Percentiles rank a stretch among this genome's conserved stretches.
phyloP scores from a whole-genome alignment of 148 eudicot species.

The Dianthus caryophyllus region DNA sequence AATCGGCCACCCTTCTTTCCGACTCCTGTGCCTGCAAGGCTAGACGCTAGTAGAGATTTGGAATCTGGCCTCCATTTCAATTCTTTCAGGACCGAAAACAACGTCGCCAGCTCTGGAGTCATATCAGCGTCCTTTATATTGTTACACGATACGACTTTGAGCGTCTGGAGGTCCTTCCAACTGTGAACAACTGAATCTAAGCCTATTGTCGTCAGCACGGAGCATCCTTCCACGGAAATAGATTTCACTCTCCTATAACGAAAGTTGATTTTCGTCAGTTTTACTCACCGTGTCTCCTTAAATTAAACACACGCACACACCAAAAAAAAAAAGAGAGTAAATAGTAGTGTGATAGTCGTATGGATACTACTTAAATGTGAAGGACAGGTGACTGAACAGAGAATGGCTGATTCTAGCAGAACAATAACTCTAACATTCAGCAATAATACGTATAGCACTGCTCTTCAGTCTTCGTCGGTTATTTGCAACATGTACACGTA shows the following conservation, averaged over 20 bases:
- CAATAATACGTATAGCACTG: background rate
- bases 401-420: background rate
- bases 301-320: too few species aligned
- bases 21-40: conserved; percentile 75
- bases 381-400: background rate
- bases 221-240: conserved; percentile 83
- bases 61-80: conserved; percentile 95
- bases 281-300: too few species aligned
- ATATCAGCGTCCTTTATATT: conserved; percentile 72
- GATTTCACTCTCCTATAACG: conserved; percentile 57
- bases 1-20: conserved; percentile 84
- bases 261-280: conserved; percentile 10
- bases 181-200: conserved; percentile 71
- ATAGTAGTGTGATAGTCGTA: background rate
- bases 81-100: conserved; percentile 78
- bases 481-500: background rate
- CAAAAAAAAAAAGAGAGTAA: background rate
- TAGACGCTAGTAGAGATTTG: conserved; percentile 57
- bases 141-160: conserved; percentile 84
- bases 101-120: conserved; percentile 64
- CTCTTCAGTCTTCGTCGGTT: background rate
- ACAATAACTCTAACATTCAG: background rate
- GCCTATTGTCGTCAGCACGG: conserved; percentile 67
- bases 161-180: conserved; percentile 70
- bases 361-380: background rate